Evolutionary conservation across 768 basidiomycete genomes (phyloP), one percentile per base, ranked within the genome.

Genomic region (Boletus bicolor): DNA sequence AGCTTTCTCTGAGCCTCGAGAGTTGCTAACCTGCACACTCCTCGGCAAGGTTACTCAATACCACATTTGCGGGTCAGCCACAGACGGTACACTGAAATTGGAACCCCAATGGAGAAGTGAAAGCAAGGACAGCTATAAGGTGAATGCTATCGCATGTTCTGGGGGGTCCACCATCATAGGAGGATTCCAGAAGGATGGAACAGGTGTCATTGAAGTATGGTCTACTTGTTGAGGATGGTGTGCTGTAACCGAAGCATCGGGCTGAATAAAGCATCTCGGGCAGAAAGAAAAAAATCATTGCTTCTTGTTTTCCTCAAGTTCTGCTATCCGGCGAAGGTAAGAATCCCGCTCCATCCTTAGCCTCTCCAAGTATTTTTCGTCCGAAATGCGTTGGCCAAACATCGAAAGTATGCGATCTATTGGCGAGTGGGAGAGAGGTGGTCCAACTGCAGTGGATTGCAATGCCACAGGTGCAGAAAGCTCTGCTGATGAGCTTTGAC

Each of bases 291-390:
- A 43, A 37, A 47, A 39, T 58, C 41, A 61, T 17, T 58, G 45
- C 21, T 66, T 59, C 54, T 73, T 68, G 61, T 86, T 83, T 46
- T 48, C 54, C 44, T 67, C 67, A 4, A 91, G 73, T 57, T 82
- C 79, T 48, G 72, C 75, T 68, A 91, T 89, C 54, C 79, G 77
- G 55, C 71, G 73, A 58, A 84, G 64, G 63, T 87, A 74, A 9
- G 68, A 70, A 5, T 82, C 80, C 59, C 87, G 77, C 45, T 84
- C 78, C 50, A 72, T 73, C 66, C 79, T 83, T 64, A 93, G 65
- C 56, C 77, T 80, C 30, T 68, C 67, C 49, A 92, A 60, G 60
- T 91, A 91, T 57, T 88, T 86, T 46, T 92, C 86, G 59, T 93
- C 84, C 7, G 89, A 79, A 4, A 93, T 64, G 49, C 74, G 77